phyloP scores from a whole-genome alignment of 2,329 filamentous ascomycete genomes.

The Clonostachys byssicola region DNA sequence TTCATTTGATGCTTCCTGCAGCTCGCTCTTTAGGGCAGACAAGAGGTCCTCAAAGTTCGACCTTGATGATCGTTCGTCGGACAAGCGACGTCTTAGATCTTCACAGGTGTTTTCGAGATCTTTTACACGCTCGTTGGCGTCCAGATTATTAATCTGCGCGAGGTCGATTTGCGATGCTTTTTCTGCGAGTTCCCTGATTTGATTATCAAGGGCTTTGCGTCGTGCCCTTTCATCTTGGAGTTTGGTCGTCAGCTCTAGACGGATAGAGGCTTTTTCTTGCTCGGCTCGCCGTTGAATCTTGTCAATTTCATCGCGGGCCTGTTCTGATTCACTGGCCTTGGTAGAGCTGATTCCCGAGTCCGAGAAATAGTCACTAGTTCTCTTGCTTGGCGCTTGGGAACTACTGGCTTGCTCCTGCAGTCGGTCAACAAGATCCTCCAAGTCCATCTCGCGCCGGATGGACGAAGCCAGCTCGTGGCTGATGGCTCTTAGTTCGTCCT shows the following conservation, averaged over 20 bases:
- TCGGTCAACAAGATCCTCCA: conserved; percentile 89
- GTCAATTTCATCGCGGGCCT: conserved; percentile 69
- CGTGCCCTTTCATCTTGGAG: conserved; percentile 80
- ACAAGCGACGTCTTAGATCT: conserved; percentile 74
- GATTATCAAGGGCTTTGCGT: conserved; percentile 73
- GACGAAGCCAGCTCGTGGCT: conserved; percentile 89
- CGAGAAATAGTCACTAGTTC: conserved; percentile 97
- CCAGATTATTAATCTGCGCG: conserved; percentile 48
- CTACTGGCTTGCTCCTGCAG: conserved; percentile 73
- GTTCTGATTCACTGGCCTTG: conserved; percentile 66
- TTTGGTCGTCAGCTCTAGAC: conserved; percentile 79
- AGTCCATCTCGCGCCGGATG: conserved; percentile 91
- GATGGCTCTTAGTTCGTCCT: conserved; percentile 90
- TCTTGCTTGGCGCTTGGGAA: conserved; percentile 54
- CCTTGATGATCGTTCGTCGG: conserved; percentile 82
- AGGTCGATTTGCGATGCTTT: conserved; percentile 63
- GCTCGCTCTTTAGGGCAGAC: conserved; percentile 75
- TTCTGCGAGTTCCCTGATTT: conserved; percentile 78
- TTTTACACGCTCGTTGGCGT: conserved; percentile 59
- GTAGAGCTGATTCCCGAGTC: conserved; percentile 89
- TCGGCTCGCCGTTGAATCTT: conserved; percentile 79
- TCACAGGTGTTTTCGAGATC: conserved; percentile 80
- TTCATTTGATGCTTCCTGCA: conserved; percentile 80
- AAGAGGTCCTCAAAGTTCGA: conserved; percentile 93
- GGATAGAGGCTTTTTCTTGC: conserved; percentile 85